Conservation (phyloP, 2,329 filamentous ascomycete genomes). For the Hymenoscyphus infarciens region DNA sequence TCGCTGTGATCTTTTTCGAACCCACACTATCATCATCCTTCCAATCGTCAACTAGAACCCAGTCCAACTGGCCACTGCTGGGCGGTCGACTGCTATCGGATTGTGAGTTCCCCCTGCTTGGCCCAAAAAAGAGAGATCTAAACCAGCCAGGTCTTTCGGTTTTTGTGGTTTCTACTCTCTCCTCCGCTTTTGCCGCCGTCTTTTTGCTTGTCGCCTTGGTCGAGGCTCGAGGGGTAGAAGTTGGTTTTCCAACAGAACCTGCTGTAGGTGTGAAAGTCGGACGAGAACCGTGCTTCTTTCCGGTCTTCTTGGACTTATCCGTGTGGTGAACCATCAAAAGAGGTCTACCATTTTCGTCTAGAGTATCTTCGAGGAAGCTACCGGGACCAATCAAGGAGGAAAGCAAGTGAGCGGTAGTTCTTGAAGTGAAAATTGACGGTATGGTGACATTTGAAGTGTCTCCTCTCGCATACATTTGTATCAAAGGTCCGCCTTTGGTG, state of each 20-base stretch:
- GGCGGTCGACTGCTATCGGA: constrained; percentile 61
- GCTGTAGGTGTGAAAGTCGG: constrained; percentile 32
- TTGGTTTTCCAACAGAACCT: constrained; percentile 28
- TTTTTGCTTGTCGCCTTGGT: constrained; percentile 32
- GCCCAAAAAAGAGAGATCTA: constrained; percentile 41
- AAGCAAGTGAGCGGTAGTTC: constrained; percentile 88
- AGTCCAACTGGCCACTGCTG: constrained; percentile 70
- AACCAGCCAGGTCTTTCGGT: constrained; percentile 42
- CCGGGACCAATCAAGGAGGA: constrained; percentile 79
- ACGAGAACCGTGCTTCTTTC: constrained; percentile 29
- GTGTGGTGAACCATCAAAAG: constrained; percentile 50
- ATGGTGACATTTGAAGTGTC: constrained; percentile 95
- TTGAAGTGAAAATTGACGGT: constrained; percentile 88
- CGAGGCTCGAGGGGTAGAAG: constrained; percentile 31
- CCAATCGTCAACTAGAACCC: constrained; percentile 67
- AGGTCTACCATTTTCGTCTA: constrained; percentile 58
- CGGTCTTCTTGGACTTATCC: constrained; percentile 26
- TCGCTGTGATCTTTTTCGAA: constrained; percentile 39
- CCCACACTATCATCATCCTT: constrained; percentile 49
- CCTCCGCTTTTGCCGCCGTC: constrained; percentile 23
- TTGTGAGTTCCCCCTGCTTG: constrained; percentile 33
- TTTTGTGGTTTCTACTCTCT: constrained; percentile 20
- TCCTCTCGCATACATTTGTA: constrained; percentile 97
- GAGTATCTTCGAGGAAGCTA: constrained; percentile 56
- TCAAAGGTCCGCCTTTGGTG: constrained; percentile 79